Conservation (phyloP, 352 stramenopile species). For the Globisporangium cystogenes region DNA sequence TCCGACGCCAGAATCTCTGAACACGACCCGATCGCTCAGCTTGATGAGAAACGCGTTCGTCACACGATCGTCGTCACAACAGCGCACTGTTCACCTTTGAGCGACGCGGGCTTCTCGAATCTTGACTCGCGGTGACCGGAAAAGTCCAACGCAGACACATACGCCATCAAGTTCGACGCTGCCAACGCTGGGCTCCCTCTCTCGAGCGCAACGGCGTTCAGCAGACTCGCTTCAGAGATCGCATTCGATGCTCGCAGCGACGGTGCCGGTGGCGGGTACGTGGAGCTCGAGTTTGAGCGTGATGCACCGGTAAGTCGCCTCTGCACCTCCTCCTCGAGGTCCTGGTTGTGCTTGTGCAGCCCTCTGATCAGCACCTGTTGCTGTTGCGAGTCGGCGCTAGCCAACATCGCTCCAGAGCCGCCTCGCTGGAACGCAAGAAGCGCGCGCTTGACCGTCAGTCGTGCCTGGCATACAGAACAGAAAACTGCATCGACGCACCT, state of each 20-base stretch:
- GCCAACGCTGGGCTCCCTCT: neutral
- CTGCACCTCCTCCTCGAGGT: constrained; percentile 23
- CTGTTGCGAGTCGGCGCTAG: constrained; percentile 2
- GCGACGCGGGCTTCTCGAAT: constrained; percentile 10
- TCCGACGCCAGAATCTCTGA: constrained; percentile 10
- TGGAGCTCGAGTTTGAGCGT: neutral
- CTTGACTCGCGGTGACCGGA: neutral
- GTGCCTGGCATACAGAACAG: neutral
- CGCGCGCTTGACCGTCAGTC: neutral
- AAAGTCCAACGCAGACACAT: constrained; percentile 5
- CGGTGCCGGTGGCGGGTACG: constrained; percentile 7
- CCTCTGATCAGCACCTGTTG: constrained; percentile 1
- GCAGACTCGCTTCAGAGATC: neutral
- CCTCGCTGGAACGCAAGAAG: neutral
- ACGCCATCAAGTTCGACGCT: constrained; percentile 4
- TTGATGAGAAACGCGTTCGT: too few relatives aligned
- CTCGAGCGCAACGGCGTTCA: neutral
- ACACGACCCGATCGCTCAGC: neutral
- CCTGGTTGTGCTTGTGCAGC: constrained; percentile 20
- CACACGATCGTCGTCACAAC: neutral
- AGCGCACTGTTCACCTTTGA: constrained; percentile 17
- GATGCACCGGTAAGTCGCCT: neutral
- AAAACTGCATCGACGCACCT: constrained; percentile 8
- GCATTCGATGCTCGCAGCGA: neutral
- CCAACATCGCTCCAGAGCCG: neutral